Conservation (phyloP, 2,329 filamentous ascomycete genomes). For the Bretziella fagacearum region DNA sequence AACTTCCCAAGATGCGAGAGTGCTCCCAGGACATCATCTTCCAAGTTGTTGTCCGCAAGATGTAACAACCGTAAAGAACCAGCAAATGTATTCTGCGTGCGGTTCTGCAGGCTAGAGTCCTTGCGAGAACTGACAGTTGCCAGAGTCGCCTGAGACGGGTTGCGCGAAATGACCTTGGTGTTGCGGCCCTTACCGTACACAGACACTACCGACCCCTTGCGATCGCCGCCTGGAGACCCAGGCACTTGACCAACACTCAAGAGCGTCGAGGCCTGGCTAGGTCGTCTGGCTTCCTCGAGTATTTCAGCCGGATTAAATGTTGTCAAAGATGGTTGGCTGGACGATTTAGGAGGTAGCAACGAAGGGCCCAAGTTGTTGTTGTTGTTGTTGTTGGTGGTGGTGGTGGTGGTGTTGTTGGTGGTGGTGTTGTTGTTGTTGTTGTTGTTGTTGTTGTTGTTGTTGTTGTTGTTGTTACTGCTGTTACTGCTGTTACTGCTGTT, state of each 20-base stretch:
- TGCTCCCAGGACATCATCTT: slow-evolving; percentile 91
- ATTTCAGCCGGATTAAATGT: slow-evolving; percentile 58
- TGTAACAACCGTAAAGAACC: slow-evolving; percentile 70
- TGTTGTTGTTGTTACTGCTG: too few relatives aligned
- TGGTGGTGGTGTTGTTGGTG: too few relatives aligned
- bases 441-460: too few relatives aligned
- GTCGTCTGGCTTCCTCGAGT: slow-evolving; percentile 43
- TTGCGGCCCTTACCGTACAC: slow-evolving; percentile 68
- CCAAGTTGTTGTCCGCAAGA: slow-evolving; percentile 82
- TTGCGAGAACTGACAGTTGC: slow-evolving; percentile 45
- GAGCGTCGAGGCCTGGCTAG: slow-evolving; percentile 63
- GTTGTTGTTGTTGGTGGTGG: too few relatives aligned
- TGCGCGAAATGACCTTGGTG: slow-evolving; percentile 62
- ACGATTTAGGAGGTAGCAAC: slow-evolving; percentile 22
- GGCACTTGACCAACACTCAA: slow-evolving; percentile 64
- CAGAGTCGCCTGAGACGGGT: slow-evolving; percentile 30
- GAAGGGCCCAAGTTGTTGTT: slow-evolving; percentile 15
- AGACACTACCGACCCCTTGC: slow-evolving; percentile 75
- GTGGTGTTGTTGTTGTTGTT: too few relatives aligned
- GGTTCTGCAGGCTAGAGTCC: slow-evolving; percentile 64
- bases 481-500: background rate
- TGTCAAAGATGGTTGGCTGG: slow-evolving; percentile 28
- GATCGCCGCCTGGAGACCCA: slow-evolving; percentile 37
- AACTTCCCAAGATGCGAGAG: slow-evolving; percentile 68
- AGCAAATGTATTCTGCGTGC: slow-evolving; percentile 72